Conservation (phyloP, 371 early-diverging fungal genomes). For the Nematocida major region DNA sequence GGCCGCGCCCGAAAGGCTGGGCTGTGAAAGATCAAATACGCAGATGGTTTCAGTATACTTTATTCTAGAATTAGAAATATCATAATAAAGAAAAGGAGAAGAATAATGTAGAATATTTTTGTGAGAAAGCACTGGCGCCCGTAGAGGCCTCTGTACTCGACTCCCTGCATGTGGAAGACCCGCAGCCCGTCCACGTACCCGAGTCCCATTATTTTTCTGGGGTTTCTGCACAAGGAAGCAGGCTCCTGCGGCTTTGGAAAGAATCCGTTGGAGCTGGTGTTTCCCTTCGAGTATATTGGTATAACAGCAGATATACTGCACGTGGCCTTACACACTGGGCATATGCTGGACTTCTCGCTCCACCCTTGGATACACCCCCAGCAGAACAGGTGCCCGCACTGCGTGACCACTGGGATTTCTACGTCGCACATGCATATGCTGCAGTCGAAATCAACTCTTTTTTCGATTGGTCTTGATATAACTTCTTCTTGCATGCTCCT, state of each 20-base stretch:
- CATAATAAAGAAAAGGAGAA: constrained; percentile 37
- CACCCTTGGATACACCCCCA: constrained; percentile 55
- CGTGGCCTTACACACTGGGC: constrained; percentile 53
- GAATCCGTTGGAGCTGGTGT: background rate
- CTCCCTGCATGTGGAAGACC: constrained; percentile 40
- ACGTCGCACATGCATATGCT: constrained; percentile 52
- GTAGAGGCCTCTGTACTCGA: constrained; percentile 32
- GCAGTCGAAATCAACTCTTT: constrained; percentile 53
- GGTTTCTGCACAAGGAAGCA: background rate
- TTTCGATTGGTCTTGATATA: background rate
- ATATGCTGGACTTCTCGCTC: constrained; percentile 47
- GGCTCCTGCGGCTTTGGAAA: background rate
- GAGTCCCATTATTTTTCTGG: background rate
- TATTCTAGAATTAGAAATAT: constrained; percentile 27
- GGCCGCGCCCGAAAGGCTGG: no score
- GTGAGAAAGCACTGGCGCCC: constrained; percentile 17
- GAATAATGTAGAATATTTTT: constrained; percentile 27
- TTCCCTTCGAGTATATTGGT: constrained; percentile 52
- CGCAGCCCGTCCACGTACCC: constrained; percentile 15
- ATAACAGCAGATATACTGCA: constrained; percentile 44
- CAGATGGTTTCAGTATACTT: background rate
- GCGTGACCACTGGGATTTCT: constrained; percentile 52
- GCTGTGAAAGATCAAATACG: no score
- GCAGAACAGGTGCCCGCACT: constrained; percentile 59
- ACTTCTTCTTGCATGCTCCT: constrained; percentile 46